phyloP scores from a whole-genome alignment of 176 grass and related monocot species.

The Musa troglodytarum region DNA sequence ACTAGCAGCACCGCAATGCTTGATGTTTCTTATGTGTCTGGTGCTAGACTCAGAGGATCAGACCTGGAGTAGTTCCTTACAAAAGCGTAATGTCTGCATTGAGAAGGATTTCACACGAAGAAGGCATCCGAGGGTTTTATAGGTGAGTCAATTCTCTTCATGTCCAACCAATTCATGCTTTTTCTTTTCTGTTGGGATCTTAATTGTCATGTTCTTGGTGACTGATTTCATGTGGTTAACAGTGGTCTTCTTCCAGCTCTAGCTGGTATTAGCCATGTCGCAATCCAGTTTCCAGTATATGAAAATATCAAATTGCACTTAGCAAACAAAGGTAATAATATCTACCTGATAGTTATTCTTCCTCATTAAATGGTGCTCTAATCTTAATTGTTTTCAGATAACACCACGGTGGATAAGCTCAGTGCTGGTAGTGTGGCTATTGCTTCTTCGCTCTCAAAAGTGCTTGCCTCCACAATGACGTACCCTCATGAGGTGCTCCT shows the following conservation, averaged over 20 bases:
- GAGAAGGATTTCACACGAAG: conserved; percentile 46
- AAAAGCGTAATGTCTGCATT: conserved; percentile 52
- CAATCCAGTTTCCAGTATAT: conserved; percentile 71
- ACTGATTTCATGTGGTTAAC: conserved; percentile 25
- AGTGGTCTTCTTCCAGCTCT: conserved; percentile 82
- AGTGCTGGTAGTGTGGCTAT: conserved; percentile 46
- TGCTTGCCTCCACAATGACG: conserved; percentile 59
- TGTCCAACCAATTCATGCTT: neutral
- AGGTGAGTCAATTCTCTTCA: conserved; percentile 36
- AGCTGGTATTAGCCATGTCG: conserved; percentile 73
- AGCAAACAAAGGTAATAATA: conserved; percentile 46
- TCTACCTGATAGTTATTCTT: conserved; percentile 6
- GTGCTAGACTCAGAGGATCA: conserved; percentile 52
- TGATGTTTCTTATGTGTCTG: neutral
- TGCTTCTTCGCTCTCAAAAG: conserved; percentile 72
- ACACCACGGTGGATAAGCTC: conserved; percentile 66
- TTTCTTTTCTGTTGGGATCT: conserved; percentile 7
- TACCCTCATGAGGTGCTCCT: conserved; percentile 82
- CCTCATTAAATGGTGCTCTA: neutral
- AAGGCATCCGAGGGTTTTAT: conserved; percentile 64
- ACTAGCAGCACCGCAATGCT: neutral
- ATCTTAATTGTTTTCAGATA: conserved; percentile 28
- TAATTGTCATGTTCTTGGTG: neutral
- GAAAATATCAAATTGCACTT: conserved; percentile 71
- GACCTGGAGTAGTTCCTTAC: conserved; percentile 42